Conservation (phyloP, 352 stramenopile species). For the Phytopythium delawarense region DNA sequence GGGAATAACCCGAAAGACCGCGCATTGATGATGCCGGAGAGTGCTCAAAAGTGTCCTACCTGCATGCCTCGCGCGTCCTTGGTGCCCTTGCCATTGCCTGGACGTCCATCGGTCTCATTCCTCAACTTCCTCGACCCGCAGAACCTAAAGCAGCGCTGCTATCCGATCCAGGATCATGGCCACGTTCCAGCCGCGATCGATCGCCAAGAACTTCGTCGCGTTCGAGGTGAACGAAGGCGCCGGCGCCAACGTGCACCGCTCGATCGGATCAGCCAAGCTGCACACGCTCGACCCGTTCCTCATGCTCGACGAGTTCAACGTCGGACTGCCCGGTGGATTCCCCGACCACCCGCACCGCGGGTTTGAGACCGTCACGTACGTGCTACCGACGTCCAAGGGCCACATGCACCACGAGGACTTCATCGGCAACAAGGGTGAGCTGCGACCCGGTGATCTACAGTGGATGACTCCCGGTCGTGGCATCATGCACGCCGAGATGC, state of each 20-base stretch:
- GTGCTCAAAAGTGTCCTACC: neutral
- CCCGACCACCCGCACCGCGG: constrained; percentile 86
- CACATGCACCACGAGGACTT: constrained; percentile 87
- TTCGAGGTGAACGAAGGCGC: constrained; percentile 30
- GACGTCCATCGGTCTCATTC: neutral
- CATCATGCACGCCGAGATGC: constrained; percentile 57
- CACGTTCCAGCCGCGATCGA: constrained; percentile 21
- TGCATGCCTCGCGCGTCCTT: neutral
- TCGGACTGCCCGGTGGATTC: constrained; percentile 68
- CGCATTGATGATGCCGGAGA: neutral
- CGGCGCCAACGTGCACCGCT: constrained; percentile 31
- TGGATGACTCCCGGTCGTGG: constrained; percentile 46
- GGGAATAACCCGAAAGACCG: too few species aligned
- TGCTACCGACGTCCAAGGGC: constrained; percentile 64
- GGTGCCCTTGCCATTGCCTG: too few species aligned
- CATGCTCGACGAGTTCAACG: constrained; percentile 44
- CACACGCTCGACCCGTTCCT: constrained; percentile 48
- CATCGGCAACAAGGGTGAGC: constrained; percentile 35
- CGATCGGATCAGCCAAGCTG: constrained; percentile 24
- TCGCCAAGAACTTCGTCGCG: constrained; percentile 28
- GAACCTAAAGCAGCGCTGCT: neutral
- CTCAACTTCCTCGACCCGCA: neutral
- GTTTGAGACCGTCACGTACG: constrained; percentile 90
- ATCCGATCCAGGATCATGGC: constrained; percentile 6
- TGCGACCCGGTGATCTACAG: constrained; percentile 42